Percentiles rank a stretch among this genome's conserved stretches.
phyloP scores from a whole-genome alignment of 352 stramenopile genomes.

The Globisporangium viniferum region DNA sequence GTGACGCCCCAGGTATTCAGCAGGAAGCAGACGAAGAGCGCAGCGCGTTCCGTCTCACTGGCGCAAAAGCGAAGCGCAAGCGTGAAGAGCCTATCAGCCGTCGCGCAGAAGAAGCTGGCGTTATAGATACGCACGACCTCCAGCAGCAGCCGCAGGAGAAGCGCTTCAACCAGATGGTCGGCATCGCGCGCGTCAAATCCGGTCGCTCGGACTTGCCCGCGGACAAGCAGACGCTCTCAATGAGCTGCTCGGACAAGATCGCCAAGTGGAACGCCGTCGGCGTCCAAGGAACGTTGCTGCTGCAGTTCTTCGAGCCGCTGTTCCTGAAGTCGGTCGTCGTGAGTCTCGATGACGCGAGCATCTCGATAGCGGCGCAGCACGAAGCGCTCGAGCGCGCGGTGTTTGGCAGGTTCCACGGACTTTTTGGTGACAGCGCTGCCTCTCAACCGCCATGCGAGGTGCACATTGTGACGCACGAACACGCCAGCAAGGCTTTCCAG shows the following conservation, averaged over 20 bases:
- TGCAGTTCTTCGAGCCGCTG: constrained; percentile 65
- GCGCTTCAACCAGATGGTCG: constrained; percentile 65
- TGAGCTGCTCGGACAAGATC: constrained; percentile 95
- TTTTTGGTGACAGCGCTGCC: neutral
- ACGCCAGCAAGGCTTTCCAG: constrained; percentile 8
- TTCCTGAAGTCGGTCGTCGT: constrained; percentile 49
- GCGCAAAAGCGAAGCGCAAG: constrained; percentile 51
- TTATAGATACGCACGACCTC: neutral
- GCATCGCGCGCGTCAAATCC: constrained; percentile 87
- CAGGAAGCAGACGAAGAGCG: constrained; percentile 20
- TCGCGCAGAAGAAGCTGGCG: neutral
- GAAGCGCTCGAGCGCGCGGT: constrained; percentile 49
- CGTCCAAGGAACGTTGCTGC: constrained; percentile 74
- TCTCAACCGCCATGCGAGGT: neutral
- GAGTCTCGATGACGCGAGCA: constrained; percentile 30
- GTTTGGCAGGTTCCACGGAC: constrained; percentile 22
- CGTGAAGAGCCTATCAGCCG: constrained; percentile 8
- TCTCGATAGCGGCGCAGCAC: constrained; percentile 37
- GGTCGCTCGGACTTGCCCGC: constrained; percentile 88
- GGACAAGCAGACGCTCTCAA: constrained; percentile 85
- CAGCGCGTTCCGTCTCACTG: constrained; percentile 56
- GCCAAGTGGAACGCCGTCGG: constrained; percentile 82
- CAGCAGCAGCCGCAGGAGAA: constrained; percentile 24
- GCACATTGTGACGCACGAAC: constrained; percentile 4
- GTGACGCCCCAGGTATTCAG: neutral